Percentiles rank a stretch among this genome's conserved stretches.
Conservation (phyloP, 2,329 filamentous ascomycete genomes). For the Botryotinia convoluta region DNA sequence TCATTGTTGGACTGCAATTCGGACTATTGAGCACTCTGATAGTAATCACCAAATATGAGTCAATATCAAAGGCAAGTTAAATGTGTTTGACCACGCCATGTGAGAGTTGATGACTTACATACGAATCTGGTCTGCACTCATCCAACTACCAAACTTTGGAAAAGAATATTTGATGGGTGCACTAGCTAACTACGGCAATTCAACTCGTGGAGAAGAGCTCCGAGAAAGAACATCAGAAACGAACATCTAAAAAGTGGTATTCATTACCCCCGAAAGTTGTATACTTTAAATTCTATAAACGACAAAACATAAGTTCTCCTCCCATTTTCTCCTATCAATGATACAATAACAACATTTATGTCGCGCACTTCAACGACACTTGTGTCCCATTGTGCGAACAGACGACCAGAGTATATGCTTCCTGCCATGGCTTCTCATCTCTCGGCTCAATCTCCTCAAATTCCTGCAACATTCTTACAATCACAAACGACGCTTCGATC, state of each 20-base stretch:
- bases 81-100: background rate
- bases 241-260: background rate
- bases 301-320: background rate
- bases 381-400: slow-evolving; percentile 13
- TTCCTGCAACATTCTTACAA: slow-evolving; percentile 44
- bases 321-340: background rate
- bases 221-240: background rate
- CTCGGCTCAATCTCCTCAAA: slow-evolving; percentile 17
- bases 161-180: background rate
- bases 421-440: slow-evolving; percentile 17
- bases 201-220: background rate
- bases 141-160: background rate
- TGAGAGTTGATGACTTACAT: background rate
- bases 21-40: too few species aligned
- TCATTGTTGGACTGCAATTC: too few species aligned
- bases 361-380: slow-evolving; percentile 1
- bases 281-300: background rate
- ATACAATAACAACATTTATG: background rate
- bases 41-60: background rate
- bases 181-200: background rate
- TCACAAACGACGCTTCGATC: slow-evolving; percentile 21
- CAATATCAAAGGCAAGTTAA: background rate
- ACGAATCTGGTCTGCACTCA: background rate
- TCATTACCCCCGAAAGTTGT: fast-evolving
- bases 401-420: slow-evolving; percentile 10